Evolutionary conservation across 2,329 filamentous ascomycete species (phyloP).

Genomic region (Fusarium sp.): DNA sequence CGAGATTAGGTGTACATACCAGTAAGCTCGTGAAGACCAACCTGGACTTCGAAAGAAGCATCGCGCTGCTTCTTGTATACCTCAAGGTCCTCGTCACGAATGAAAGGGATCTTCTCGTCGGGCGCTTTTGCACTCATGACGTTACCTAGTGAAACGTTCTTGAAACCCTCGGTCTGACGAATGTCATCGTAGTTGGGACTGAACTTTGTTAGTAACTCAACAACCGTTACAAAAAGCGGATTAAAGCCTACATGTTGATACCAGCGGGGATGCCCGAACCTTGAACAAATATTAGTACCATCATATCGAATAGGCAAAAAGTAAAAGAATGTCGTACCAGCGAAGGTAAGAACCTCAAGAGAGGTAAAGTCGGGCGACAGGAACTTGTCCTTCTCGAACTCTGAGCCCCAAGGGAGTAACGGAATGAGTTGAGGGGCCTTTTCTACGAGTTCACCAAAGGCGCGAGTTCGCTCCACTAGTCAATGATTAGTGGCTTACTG

Average conservation of each 20-base stretch:
- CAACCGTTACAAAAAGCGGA: neutral
- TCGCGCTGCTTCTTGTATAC: conserved; percentile 88
- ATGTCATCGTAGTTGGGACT: conserved; percentile 80
- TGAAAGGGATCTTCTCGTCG: conserved; percentile 93
- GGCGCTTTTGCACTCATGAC: conserved; percentile 91
- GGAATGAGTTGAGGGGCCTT: conserved; percentile 87
- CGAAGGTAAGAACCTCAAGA: conserved; percentile 88
- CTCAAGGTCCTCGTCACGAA: conserved; percentile 80
- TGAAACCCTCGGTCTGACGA: conserved; percentile 86
- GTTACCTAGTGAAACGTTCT: conserved; percentile 94
- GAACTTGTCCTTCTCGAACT: conserved; percentile 98
- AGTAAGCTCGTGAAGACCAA: conserved; percentile 90
- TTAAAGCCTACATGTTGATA: conserved; percentile 68
- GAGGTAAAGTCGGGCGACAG: conserved; percentile 95
- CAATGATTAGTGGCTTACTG: conserved; percentile 7
- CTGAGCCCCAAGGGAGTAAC: conserved; percentile 85
- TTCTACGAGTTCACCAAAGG: conserved; percentile 87
- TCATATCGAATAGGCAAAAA: neutral
- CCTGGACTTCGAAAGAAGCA: conserved; percentile 92
- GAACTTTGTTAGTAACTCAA: conserved; percentile 24
- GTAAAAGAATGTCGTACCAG: conserved; percentile 43
- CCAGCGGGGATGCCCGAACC: conserved; percentile 76
- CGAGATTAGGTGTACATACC: conserved; percentile 50
- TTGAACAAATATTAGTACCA: conserved; percentile 51
- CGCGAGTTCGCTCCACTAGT: conserved; percentile 81